phyloP scores from a whole-genome alignment of 306 rosid species.

The Abrus precatorius region DNA sequence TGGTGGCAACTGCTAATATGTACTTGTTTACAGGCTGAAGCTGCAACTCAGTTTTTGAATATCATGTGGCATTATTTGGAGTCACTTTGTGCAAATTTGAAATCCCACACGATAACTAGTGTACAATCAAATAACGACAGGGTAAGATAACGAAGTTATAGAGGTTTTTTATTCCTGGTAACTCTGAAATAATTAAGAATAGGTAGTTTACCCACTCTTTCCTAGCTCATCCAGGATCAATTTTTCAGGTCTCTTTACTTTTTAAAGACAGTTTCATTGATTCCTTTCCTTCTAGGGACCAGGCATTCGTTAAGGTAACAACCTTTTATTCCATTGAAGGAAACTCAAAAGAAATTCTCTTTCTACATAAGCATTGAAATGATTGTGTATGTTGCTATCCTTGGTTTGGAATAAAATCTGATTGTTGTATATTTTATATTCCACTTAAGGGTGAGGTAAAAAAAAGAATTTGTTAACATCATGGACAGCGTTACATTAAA shows the following conservation, averaged over 20 bases:
- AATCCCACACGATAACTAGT: conserved; percentile 84
- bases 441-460: neutral
- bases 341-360: conserved; percentile 3
- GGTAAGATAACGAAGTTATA: conserved; percentile 59
- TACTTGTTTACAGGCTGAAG: conserved; percentile 70
- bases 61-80: conserved; percentile 75
- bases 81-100: conserved; percentile 82
- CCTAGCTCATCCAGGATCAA: conserved; percentile 34
- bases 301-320: conserved; percentile 86
- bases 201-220: conserved; percentile 34
- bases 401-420: neutral
- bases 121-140: conserved; percentile 87
- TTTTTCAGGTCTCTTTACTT: conserved; percentile 93
- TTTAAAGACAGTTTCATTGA: conserved; percentile 93
- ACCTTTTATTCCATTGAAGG: conserved; percentile 25
- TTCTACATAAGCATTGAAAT: conserved; percentile 26
- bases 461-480: neutral
- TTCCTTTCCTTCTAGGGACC: conserved; percentile 86
- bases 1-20: conserved; percentile 40
- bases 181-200: conserved; percentile 33
- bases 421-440: neutral
- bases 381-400: neutral
- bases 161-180: conserved; percentile 35
- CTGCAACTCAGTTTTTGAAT: conserved; percentile 72
- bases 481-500: neutral